Evolutionary conservation across 176 grass and related monocot genomes (phyloP).

Genomic region (Alloteropsis semialata): DNA sequence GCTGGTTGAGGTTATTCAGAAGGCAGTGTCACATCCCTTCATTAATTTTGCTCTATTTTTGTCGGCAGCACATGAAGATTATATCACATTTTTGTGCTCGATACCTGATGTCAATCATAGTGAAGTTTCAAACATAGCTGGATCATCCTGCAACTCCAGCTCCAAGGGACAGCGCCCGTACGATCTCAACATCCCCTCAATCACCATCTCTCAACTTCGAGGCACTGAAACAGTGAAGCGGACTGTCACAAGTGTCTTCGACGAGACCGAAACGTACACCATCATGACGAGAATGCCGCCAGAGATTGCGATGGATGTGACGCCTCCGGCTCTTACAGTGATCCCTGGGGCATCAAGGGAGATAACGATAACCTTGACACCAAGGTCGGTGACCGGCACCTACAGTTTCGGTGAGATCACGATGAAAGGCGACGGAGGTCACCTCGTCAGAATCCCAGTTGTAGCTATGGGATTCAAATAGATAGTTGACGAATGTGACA

Average conservation of each 20-base stretch:
- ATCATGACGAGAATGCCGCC: conserved; percentile 72
- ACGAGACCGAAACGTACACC: conserved; percentile 63
- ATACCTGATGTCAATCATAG: conserved; percentile 54
- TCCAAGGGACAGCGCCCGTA: conserved; percentile 39
- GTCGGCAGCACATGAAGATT: conserved; percentile 76
- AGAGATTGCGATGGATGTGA: conserved; percentile 64
- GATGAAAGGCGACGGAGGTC: conserved; percentile 85
- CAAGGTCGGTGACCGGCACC: conserved; percentile 63
- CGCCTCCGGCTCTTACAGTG: conserved; percentile 61
- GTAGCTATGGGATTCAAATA: conserved; percentile 81
- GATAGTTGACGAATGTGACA: background rate
- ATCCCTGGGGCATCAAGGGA: conserved; percentile 53
- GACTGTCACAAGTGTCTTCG: conserved; percentile 60
- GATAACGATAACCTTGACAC: conserved; percentile 57
- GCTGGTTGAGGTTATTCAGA: background rate
- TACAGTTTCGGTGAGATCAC: conserved; percentile 88
- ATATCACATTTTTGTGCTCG: conserved; percentile 88
- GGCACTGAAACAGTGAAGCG: conserved; percentile 69
- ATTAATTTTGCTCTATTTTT: conserved; percentile 12
- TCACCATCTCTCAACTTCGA: conserved; percentile 67
- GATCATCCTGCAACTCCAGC: conserved; percentile 51
- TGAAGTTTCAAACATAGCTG: conserved; percentile 75
- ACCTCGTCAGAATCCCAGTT: conserved; percentile 85
- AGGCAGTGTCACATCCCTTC: background rate
- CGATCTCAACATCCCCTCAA: conserved; percentile 83